These are phyloP conservation scores for Hippophae rhamnoides DNA, from an alignment of 306 rosid genomes.

Conservation along the genomic window DNA sequence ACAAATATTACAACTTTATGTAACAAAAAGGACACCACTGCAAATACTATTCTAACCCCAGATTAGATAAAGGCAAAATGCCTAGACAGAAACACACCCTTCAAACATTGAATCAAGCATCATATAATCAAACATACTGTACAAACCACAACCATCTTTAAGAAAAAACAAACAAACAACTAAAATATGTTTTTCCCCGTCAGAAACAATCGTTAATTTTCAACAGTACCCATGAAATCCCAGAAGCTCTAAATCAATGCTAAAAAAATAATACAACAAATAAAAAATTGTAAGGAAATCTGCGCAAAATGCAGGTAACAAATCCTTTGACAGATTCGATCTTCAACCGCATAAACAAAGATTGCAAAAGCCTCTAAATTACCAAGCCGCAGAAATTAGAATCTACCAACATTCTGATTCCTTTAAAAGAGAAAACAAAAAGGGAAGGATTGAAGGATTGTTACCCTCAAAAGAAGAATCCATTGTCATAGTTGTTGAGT, in stretches of 20 bases:
- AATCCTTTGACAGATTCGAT: constrained; percentile 24
- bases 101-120: no score
- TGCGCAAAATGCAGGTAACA: constrained; percentile 6
- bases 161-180: no score
- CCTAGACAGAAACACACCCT: no score
- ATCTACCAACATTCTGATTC: constrained; percentile 10
- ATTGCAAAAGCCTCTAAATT: constrained; percentile 1
- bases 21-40: neutral
- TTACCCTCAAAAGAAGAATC: constrained; percentile 75
- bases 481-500: constrained; percentile 37
- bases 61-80: no score
- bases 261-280: neutral
- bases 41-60: no score
- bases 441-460: neutral
- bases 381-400: constrained; percentile 13
- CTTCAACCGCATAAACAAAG: neutral
- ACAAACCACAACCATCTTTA: no score
- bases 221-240: constrained; percentile 13
- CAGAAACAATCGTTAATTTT: constrained; percentile 8
- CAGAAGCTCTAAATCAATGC: constrained; percentile 17
- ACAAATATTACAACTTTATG: no score
- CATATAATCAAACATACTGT: no score
- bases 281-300: constrained; percentile 5
- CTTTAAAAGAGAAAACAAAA: neutral
- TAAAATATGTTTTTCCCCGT: no score